Evolutionary conservation across 2,329 filamentous ascomycete species (phyloP).

Genomic region (Ophiostoma ips): DNA sequence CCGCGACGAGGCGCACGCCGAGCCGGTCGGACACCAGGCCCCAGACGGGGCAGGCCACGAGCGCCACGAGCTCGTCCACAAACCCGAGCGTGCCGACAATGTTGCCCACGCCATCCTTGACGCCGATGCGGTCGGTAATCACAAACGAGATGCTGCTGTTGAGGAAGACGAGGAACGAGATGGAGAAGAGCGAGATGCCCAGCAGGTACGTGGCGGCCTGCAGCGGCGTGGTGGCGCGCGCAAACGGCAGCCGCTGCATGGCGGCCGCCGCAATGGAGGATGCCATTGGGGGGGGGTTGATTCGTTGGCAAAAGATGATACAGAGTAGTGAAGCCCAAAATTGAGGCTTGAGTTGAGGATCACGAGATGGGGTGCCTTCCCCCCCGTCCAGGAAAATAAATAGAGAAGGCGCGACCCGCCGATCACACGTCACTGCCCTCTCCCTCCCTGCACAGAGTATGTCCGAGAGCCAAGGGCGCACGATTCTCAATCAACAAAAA

Average conservation of each 20-base stretch:
- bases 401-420: background rate
- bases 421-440: too few relatives aligned
- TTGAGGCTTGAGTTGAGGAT: background rate
- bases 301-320: background rate
- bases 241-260: slow-evolving; percentile 42
- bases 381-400: too few relatives aligned
- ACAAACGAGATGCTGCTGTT: slow-evolving; percentile 77
- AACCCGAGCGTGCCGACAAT: slow-evolving; percentile 77
- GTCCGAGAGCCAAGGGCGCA: background rate
- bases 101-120: slow-evolving; percentile 59
- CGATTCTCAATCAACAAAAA: background rate
- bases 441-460: too few relatives aligned
- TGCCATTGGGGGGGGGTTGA: slow-evolving; percentile 2
- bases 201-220: slow-evolving; percentile 65
- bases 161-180: slow-evolving; percentile 79
- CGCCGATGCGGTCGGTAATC: slow-evolving; percentile 66
- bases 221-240: slow-evolving; percentile 41
- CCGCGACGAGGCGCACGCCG: slow-evolving; percentile 58
- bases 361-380: background rate
- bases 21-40: slow-evolving; percentile 64
- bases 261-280: slow-evolving; percentile 10
- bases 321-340: background rate
- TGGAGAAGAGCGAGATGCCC: slow-evolving; percentile 72
- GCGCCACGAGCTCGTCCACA: slow-evolving; percentile 67
- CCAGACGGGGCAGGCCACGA: slow-evolving; percentile 70